Percentiles rank a stretch among this genome's conserved stretches.
phyloP scores from a whole-genome alignment of 2,329 filamentous ascomycete genomes.

The Lithohypha guttulata region DNA sequence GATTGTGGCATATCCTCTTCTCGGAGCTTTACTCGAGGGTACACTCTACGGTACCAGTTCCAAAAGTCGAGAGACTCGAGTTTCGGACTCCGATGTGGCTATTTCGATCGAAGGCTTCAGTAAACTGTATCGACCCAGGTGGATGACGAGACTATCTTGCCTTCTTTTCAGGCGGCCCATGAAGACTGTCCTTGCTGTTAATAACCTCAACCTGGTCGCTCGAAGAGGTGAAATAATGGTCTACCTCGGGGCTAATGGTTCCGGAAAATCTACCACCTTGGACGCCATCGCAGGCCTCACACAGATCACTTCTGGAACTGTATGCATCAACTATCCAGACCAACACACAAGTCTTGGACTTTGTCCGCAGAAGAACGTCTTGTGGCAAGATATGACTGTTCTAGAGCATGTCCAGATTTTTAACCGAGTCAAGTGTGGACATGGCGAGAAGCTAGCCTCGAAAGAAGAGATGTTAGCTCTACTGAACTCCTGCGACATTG shows the following conservation, averaged over 20 bases:
- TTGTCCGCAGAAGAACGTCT: slow-evolving; percentile 85
- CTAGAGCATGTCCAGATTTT: slow-evolving; percentile 77
- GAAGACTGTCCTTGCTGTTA: slow-evolving; percentile 68
- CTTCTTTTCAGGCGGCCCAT: slow-evolving; percentile 39
- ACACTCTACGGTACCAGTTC: slow-evolving; percentile 65
- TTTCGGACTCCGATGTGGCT: slow-evolving; percentile 22
- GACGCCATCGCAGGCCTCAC: slow-evolving; percentile 78
- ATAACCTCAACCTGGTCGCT: slow-evolving; percentile 60
- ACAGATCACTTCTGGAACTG: slow-evolving; percentile 62
- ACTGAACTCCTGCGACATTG: slow-evolving; percentile 60
- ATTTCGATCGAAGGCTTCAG: slow-evolving; percentile 63
- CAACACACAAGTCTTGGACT: slow-evolving; percentile 71
- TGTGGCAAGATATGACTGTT: slow-evolving; percentile 83
- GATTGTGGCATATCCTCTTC: slow-evolving; percentile 62
- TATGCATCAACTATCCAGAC: slow-evolving; percentile 61
- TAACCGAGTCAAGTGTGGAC: slow-evolving; percentile 62
- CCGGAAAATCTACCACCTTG: slow-evolving; percentile 80
- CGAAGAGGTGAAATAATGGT: slow-evolving; percentile 74
- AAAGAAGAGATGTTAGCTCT: slow-evolving; percentile 41
- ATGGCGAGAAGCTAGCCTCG: slow-evolving; percentile 7
- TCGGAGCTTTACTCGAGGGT: slow-evolving; percentile 65
- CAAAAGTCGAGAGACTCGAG: slow-evolving; percentile 40
- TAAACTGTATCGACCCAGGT: slow-evolving; percentile 63
- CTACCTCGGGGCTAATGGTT: slow-evolving; percentile 78
- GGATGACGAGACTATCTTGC: slow-evolving; percentile 43